A percentile compares a stretch with the other conserved stretches of the same genome.
phyloP scores from a whole-genome alignment of 106 monocot species.

The Dendrobium chrysotoxum region DNA sequence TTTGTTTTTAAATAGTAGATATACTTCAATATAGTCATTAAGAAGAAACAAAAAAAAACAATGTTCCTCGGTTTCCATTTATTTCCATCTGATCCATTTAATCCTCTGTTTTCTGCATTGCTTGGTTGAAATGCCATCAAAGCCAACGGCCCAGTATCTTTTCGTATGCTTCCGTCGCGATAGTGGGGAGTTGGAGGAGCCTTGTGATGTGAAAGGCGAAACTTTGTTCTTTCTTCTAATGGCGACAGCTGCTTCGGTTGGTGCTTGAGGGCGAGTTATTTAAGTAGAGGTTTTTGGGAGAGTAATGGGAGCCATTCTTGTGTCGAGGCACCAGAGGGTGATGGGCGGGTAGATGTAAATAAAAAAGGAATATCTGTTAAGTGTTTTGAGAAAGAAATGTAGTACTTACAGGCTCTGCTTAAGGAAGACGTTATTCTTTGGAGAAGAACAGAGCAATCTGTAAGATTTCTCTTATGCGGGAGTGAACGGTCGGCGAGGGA shows the following conservation, averaged over 20 bases:
- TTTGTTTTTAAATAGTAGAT: too few species aligned
- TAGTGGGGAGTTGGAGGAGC: neutral
- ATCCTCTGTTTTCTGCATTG: neutral
- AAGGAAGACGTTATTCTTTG: too few species aligned
- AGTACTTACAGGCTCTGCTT: too few species aligned
- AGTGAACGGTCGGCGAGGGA: too few species aligned
- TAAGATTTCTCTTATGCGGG: too few species aligned
- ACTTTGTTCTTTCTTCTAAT: neutral
- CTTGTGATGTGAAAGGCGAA: neutral
- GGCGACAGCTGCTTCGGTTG: neutral
- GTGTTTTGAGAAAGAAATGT: too few species aligned
- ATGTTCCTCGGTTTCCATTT: too few species aligned
- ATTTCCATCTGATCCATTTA: too few species aligned
- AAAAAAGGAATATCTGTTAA: too few species aligned
- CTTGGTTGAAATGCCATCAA: neutral
- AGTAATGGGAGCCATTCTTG: neutral
- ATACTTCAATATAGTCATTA: too few species aligned
- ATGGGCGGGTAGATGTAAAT: neutral
- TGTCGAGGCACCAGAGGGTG: neutral
- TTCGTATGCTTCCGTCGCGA: neutral
- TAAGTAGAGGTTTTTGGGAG: neutral
- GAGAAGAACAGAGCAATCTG: too few species aligned
- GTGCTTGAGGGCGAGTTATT: neutral
- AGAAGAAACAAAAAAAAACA: too few species aligned
- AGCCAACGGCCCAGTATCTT: neutral